Evolutionary conservation across 345 rosid species (phyloP).

Genomic region (Rhizophora apiculata): DNA sequence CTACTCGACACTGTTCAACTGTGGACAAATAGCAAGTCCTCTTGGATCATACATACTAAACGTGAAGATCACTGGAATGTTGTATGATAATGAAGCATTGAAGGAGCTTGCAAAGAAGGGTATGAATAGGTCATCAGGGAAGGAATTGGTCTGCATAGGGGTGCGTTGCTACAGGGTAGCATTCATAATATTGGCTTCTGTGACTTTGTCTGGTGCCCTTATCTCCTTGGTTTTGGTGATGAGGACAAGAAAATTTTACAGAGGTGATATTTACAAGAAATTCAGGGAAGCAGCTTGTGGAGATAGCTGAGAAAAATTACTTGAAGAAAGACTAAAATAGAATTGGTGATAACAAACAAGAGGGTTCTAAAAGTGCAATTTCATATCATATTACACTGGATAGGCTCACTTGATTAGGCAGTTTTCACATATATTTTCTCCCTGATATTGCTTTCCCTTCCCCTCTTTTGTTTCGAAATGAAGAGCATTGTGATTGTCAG

Average conservation of each 20-base stretch:
- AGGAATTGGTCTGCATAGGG: constrained; percentile 68
- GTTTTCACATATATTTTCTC: no score
- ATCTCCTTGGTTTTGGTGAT: constrained; percentile 56
- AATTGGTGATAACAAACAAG: no score
- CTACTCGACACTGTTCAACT: constrained; percentile 86
- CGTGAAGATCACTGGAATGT: constrained; percentile 60
- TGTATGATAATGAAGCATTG: constrained; percentile 65
- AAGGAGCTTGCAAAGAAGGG: constrained; percentile 52
- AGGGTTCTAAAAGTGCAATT: no score
- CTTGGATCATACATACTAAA: constrained; percentile 75
- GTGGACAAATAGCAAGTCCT: constrained; percentile 83
- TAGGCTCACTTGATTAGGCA: no score
- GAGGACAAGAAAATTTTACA: constrained; percentile 70
- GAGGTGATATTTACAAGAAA: constrained; percentile 75
- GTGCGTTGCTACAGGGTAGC: constrained; percentile 56
- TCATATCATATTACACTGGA: no score
- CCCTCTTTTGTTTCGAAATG: no score
- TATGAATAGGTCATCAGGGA: constrained; percentile 43
- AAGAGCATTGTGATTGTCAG: no score
- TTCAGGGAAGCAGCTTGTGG: constrained; percentile 43
- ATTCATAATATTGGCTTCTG: constrained; percentile 49
- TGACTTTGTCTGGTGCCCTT: constrained; percentile 56
- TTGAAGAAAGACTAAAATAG: no score
- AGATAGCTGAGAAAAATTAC: constrained; percentile 10
- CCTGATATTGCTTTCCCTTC: no score